Evolutionary conservation across 257 asterid genomes (phyloP).

Genomic region (Penstemon newberryi): DNA sequence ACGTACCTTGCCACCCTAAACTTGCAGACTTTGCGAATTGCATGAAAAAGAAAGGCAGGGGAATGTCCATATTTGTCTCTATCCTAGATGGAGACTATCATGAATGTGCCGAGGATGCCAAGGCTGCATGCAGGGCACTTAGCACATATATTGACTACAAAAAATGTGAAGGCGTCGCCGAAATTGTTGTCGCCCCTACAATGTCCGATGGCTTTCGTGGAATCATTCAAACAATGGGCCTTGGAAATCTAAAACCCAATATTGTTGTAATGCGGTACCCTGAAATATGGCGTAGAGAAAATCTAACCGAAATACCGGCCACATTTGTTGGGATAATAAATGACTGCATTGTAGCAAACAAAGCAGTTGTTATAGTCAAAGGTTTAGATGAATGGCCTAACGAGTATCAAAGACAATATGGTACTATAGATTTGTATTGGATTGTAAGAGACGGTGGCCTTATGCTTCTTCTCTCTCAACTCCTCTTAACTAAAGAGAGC

Average conservation of each 20-base stretch:
- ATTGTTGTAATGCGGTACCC: slow-evolving; percentile 95
- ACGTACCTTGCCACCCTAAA: slow-evolving; percentile 98
- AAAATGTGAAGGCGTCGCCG: slow-evolving; percentile 97
- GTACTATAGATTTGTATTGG: slow-evolving; percentile 94
- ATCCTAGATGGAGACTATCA: slow-evolving; percentile 94
- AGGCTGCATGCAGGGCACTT: slow-evolving; percentile 84
- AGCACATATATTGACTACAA: slow-evolving; percentile 88
- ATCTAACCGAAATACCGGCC: slow-evolving; percentile 79
- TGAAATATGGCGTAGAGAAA: slow-evolving; percentile 95
- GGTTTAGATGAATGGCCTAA: slow-evolving; percentile 99
- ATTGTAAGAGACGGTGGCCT: slow-evolving; percentile 96
- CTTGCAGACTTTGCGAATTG: slow-evolving; percentile 96
- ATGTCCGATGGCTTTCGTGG: slow-evolving; percentile 97
- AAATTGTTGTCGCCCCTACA: slow-evolving; percentile 88
- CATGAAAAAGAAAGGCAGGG: slow-evolving; percentile 98
- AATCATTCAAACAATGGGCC: slow-evolving; percentile 97
- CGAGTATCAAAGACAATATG: slow-evolving; percentile 90
- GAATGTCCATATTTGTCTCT: slow-evolving; percentile 94
- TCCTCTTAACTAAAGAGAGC: slow-evolving; percentile 85
- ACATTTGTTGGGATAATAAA: slow-evolving; percentile 88
- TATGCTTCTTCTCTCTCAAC: slow-evolving; percentile 96
- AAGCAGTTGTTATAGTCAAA: slow-evolving; percentile 92
- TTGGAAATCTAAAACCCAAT: slow-evolving; percentile 94
- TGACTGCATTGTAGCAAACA: slow-evolving; percentile 95
- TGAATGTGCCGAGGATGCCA: slow-evolving; percentile 91